phyloP scores from a whole-genome alignment of 331 rosid species.

The Cydonia oblonga region DNA sequence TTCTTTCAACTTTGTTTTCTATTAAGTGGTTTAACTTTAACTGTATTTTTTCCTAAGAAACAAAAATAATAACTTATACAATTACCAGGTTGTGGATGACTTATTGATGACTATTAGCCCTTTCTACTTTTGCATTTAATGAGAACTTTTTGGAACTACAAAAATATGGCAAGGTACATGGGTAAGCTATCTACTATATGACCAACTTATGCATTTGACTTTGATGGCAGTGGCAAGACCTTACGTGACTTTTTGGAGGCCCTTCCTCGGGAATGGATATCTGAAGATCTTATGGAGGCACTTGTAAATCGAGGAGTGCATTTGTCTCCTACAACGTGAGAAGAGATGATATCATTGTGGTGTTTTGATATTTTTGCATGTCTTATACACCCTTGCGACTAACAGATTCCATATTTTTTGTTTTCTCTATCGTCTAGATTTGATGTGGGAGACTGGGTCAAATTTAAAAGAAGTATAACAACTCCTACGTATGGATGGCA shows the following conservation, averaged over 20 bases:
- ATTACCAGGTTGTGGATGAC: neutral
- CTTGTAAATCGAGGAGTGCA: slow-evolving; percentile 58
- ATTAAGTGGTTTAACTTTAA: neutral
- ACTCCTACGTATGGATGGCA: slow-evolving; percentile 90
- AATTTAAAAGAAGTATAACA: slow-evolving; percentile 64
- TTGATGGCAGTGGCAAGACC: slow-evolving; percentile 74
- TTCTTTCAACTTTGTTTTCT: neutral
- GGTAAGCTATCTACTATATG: neutral
- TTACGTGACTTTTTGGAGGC: slow-evolving; percentile 80
- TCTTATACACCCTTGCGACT: slow-evolving; percentile 10
- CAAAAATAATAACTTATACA: neutral
- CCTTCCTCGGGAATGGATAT: slow-evolving; percentile 91
- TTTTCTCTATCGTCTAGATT: slow-evolving; percentile 38
- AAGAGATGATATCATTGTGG: slow-evolving; percentile 13
- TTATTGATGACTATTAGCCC: neutral
- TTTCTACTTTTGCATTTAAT: neutral
- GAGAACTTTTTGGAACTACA: neutral
- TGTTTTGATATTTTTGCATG: slow-evolving; percentile 1
- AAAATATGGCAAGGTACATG: neutral
- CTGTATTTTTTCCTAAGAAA: neutral
- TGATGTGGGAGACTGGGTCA: slow-evolving; percentile 91
- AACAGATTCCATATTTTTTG: slow-evolving; percentile 1
- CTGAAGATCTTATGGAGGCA: slow-evolving; percentile 93
- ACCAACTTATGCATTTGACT: slow-evolving; percentile 1
- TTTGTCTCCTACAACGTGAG: slow-evolving; percentile 73